Evolutionary conservation across 2,329 filamentous ascomycete species (phyloP), one percentile per base, ranked within the genome.

Genomic region (Xylaria digitata): DNA sequence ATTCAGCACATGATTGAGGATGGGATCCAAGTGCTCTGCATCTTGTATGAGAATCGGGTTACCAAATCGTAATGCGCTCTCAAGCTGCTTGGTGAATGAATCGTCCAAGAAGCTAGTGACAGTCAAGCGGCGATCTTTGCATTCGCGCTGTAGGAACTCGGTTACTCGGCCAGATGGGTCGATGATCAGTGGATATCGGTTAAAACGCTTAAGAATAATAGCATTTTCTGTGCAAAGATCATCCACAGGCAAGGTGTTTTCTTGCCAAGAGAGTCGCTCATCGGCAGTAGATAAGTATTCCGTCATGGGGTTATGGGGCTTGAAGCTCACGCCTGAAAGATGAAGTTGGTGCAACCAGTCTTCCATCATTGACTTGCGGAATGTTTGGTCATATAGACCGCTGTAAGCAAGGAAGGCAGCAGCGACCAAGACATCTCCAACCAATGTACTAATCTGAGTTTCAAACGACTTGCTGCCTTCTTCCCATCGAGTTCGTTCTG

Each of bases 41-140:
- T 99, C 96, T 80, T 99, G 96, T 67, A 99, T 99, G 68, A 99
- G 88, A 72, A 99, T 99, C 1, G 96, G 95, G 77, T 99, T 99
- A 76, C 96, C 96, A 81, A 99, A 99, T 77, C 96, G 93, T 69
- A 99, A 85, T 19, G 96, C 96, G 76, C 94, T 98, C 82, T 99
- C 96, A 17, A 99, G 85, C 78, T 99, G 96, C 81, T 99, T 99
- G 68, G 96, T 96, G 78, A 99, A 99, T 0, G 93, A 96, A 77
- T 97, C 95, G 76, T 99, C 96, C 77, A 99, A 81, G 87, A 99
- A 99, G 80, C 96, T 98, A 0, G 96, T 99, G 57, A 99, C 93
- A 0, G 95, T 99, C 66, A 99, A 88, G 59, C 94, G 93, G 64
- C 95, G 90, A 60, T 97, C 94, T 77, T 95, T 95, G 85, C 91